Base-by-base conservation (phyloP, 2,329 filamentous ascomycete genomes). In the Colletotrichum tanaceti region DNA sequence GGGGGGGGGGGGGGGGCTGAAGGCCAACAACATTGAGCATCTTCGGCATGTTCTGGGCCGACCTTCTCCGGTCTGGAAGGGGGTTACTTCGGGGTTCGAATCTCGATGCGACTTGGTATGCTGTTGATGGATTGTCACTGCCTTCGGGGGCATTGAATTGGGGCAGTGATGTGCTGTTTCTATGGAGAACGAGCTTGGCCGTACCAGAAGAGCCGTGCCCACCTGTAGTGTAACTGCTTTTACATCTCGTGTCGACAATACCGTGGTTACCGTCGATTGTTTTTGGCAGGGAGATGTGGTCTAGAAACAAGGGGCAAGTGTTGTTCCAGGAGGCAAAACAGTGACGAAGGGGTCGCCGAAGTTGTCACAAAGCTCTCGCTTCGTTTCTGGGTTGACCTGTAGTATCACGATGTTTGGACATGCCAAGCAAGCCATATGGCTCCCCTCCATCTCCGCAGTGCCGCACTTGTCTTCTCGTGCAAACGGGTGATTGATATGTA, bases 351-450 rank as follows among this genome's bases (percentile, higher is more conserved):
- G 20, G 13, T 46, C 32, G 49, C 18, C 44, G 38, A 5, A 55
- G 14, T 20, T 61, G 49, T 41, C 49, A 44, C 43, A 32, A 20
- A 43, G 54, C 20, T 65, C 66, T 52, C 44, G 47, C 44, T 68
- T 58, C 20, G 57, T 47, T 52, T 39, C 44, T 46, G 47, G 55
- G 38, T 43, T 46, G 16, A 44, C 22, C 44, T 47, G 54, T 54
- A 38, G 66, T 66, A 52, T 69, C 66, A 69, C 66, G 50, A 69
- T 47, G 41, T 50, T 65, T 52, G 38, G 50, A 58, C 57, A 55
- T 49, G 44, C 50, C 62, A 54, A 68, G 50, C 62, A 54, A 68
- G 50, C 47, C 22, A 20, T 39, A 13, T 39, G 4, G 20, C 44
- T 49, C 39, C 52, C 32, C n/a, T 24, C 7, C 38, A 35, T 46